Conservation (phyloP, 2,329 filamentous ascomycete genomes). For the Neoascochyta sp. region DNA sequence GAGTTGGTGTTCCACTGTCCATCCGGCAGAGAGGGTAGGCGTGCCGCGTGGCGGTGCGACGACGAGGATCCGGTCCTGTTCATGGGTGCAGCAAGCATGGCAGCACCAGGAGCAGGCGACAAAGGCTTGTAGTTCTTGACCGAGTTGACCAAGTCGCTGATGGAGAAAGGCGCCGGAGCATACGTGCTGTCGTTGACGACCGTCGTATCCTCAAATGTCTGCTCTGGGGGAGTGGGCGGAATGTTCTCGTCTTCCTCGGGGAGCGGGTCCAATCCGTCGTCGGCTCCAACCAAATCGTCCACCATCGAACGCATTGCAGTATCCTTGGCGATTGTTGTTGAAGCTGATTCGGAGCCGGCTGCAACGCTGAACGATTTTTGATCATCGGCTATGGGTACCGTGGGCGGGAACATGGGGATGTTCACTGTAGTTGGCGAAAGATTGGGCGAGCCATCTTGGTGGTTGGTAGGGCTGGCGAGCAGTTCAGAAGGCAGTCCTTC, state of each 20-base stretch:
- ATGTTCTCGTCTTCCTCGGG: slow-evolving; percentile 44
- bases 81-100: slow-evolving; percentile 31
- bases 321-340: slow-evolving; percentile 43
- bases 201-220: slow-evolving; percentile 43
- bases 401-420: slow-evolving; percentile 28
- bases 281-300: slow-evolving; percentile 50
- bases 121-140: slow-evolving; percentile 35
- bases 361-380: slow-evolving; percentile 34
- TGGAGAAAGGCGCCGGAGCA: slow-evolving; percentile 26
- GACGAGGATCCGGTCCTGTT: slow-evolving; percentile 33
- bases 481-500: slow-evolving; percentile 51
- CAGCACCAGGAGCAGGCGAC: slow-evolving; percentile 24
- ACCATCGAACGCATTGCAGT: slow-evolving; percentile 57
- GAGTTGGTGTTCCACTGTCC: slow-evolving; percentile 34
- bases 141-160: slow-evolving; percentile 38
- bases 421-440: slow-evolving; percentile 39
- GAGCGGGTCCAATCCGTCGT: slow-evolving; percentile 40
- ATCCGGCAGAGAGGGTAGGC: slow-evolving; percentile 37
- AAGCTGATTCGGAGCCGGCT: slow-evolving; percentile 48
- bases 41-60: slow-evolving; percentile 33
- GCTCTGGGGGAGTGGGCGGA: slow-evolving; percentile 47
- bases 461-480: slow-evolving; percentile 43
- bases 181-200: slow-evolving; percentile 31
- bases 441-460: slow-evolving; percentile 41
- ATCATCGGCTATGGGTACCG: slow-evolving; percentile 30